These are phyloP conservation scores for Ilyonectria robusta DNA, from an alignment of 2,329 filamentous ascomycete species.

Conservation along the genomic window DNA sequence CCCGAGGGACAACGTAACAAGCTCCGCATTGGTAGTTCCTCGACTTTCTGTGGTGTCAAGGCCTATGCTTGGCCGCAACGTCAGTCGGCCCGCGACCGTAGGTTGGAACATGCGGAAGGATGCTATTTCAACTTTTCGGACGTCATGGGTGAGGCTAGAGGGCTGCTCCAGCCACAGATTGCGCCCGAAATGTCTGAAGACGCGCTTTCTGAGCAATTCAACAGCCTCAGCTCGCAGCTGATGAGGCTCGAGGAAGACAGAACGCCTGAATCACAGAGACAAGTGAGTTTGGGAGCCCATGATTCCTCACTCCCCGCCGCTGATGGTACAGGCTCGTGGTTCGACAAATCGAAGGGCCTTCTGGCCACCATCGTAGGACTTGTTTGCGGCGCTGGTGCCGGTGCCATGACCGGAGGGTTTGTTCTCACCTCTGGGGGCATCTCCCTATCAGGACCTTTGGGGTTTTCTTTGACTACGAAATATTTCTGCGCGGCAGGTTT, in stretches of 20 bases:
- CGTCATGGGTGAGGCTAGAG: not conserved
- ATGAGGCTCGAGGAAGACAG: not conserved
- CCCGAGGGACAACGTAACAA: not conserved
- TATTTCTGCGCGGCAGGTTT: constrained; percentile 5
- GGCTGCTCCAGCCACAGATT: not conserved
- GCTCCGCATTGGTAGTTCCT: constrained; percentile 14
- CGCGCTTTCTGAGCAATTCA: not conserved
- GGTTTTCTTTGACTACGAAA: constrained; percentile 6
- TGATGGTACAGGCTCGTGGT: constrained; percentile 13
- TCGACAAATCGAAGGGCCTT: constrained; percentile 10
- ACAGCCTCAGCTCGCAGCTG: not conserved
- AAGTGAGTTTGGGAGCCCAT: constrained; percentile 2
- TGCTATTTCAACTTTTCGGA: constrained; percentile 18
- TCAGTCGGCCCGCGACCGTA: not conserved
- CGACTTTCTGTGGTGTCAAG: constrained; percentile 15
- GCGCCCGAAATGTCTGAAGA: not conserved
- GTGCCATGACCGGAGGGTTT: not conserved
- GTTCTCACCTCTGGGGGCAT: constrained; percentile 7
- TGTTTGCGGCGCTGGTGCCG: constrained; percentile 7
- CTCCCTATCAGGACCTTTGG: not conserved
- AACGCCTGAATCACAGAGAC: not conserved
- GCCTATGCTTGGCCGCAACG: constrained; percentile 14
- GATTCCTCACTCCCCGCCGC: not conserved
- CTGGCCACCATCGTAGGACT: constrained; percentile 1
- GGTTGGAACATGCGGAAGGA: constrained; percentile 1